phyloP scores from a whole-genome alignment of 331 rosid species.

The Malus hybrid region DNA sequence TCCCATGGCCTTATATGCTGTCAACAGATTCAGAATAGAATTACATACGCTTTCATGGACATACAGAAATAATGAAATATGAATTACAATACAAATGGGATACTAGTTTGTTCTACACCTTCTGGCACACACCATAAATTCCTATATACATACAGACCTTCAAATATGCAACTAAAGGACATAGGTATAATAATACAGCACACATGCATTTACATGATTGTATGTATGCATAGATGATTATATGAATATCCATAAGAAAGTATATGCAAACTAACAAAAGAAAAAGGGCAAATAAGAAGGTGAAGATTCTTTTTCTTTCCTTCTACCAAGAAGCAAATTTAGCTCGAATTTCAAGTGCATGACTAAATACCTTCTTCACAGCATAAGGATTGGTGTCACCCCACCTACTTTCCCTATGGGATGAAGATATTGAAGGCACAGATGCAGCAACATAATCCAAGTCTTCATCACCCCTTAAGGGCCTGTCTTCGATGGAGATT shows the following conservation, averaged over 20 bases:
- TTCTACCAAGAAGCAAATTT: neutral
- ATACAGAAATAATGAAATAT: conserved; percentile 1
- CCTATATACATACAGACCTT: neutral
- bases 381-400: conserved; percentile 70
- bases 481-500: conserved; percentile 38
- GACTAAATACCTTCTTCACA: conserved; percentile 63
- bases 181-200: neutral
- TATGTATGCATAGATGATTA: neutral
- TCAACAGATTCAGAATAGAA: conserved; percentile 2
- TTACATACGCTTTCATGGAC: conserved; percentile 5
- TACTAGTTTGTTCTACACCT: neutral
- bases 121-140: neutral
- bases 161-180: neutral
- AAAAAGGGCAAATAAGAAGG: neutral
- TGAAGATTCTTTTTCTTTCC: neutral
- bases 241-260: neutral
- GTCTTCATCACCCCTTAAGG: conserved; percentile 50
- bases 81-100: neutral
- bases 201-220: neutral
- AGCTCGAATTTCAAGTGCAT: neutral
- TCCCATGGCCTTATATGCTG: neutral
- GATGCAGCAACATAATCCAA: conserved; percentile 39
- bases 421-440: conserved; percentile 40
- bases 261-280: neutral
- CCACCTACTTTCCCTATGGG: conserved; percentile 71